These are phyloP conservation scores for Pythium guiyangense DNA, from an alignment of 352 stramenopile genomes.

Conservation along the genomic window DNA sequence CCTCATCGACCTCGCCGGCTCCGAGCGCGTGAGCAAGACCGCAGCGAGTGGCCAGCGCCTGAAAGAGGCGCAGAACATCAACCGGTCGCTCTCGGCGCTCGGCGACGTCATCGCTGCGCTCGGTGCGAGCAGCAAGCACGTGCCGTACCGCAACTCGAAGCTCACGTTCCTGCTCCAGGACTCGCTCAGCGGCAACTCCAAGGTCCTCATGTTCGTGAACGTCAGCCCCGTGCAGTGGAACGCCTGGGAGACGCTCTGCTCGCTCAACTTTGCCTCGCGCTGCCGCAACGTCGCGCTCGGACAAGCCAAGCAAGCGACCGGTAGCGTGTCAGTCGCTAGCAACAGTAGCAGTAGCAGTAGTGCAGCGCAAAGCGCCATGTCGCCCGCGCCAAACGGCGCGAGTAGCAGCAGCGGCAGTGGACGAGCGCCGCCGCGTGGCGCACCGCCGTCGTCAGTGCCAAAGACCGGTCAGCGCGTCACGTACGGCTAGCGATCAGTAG, in stretches of 20 bases:
- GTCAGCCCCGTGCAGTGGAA: conserved; percentile 87
- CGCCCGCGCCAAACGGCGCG: conserved; percentile 9
- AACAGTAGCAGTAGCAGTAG: background rate
- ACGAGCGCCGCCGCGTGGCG: conserved; percentile 3
- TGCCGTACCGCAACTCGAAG: conserved; percentile 96
- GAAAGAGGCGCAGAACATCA: conserved; percentile 97
- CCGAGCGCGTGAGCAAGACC: conserved; percentile 87
- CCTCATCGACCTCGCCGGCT: conserved; percentile 87
- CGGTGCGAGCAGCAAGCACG: conserved; percentile 83
- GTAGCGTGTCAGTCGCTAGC: background rate
- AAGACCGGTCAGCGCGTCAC: conserved; percentile 9
- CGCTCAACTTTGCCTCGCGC: conserved; percentile 87
- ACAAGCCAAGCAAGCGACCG: conserved; percentile 57
- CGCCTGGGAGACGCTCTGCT: conserved; percentile 86
- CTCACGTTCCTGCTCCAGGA: conserved; percentile 89
- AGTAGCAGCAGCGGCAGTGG: conserved; percentile 19
- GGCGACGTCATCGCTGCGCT: conserved; percentile 95
- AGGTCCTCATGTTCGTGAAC: conserved; percentile 87
- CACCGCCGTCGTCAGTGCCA: conserved; percentile 16
- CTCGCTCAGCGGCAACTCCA: conserved; percentile 74
- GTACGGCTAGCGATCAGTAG: background rate
- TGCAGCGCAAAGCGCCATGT: conserved; percentile 23
- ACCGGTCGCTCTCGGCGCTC: conserved; percentile 91
- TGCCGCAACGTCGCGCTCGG: conserved; percentile 87
- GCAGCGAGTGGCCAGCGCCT: conserved; percentile 89